Conservation (phyloP, 345 rosid species). For the Hibiscus syriacus region DNA sequence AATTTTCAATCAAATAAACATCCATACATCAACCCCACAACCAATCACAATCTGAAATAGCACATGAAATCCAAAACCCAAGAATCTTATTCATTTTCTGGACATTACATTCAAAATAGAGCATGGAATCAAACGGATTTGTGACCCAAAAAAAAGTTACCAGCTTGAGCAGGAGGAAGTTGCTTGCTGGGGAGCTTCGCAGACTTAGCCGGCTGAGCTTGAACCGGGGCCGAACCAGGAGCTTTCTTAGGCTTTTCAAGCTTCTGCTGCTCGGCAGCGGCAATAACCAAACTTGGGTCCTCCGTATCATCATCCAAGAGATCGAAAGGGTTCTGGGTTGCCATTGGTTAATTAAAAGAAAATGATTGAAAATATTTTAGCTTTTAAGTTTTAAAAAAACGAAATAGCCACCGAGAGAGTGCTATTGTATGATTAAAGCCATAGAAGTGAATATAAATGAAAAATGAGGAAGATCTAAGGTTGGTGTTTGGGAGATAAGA, state of each 20-base stretch:
- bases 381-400: neutral
- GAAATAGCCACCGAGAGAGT: conserved; percentile 22
- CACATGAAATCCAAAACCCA: conserved; percentile 4
- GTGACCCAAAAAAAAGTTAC: conserved; percentile 24
- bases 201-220: conserved; percentile 35
- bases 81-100: neutral
- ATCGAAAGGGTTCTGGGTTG: conserved; percentile 83
- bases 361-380: neutral
- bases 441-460: conserved; percentile 8
- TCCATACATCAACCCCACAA: neutral
- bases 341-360: conserved; percentile 36
- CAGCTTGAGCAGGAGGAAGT: conserved; percentile 73
- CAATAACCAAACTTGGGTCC: conserved; percentile 59
- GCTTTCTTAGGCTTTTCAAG: conserved; percentile 59
- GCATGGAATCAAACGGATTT: neutral
- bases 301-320: conserved; percentile 77
- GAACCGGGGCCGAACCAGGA: conserved; percentile 25
- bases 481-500: conserved; percentile 3
- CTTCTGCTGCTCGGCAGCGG: conserved; percentile 34
- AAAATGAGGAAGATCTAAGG: conserved; percentile 1
- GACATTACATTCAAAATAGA: neutral
- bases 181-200: conserved; percentile 81
- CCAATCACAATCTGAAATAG: neutral
- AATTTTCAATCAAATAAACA: neutral
- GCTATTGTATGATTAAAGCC: conserved; percentile 31